Conservation (phyloP, 305 asterid species). For the Solanum chacoense region DNA sequence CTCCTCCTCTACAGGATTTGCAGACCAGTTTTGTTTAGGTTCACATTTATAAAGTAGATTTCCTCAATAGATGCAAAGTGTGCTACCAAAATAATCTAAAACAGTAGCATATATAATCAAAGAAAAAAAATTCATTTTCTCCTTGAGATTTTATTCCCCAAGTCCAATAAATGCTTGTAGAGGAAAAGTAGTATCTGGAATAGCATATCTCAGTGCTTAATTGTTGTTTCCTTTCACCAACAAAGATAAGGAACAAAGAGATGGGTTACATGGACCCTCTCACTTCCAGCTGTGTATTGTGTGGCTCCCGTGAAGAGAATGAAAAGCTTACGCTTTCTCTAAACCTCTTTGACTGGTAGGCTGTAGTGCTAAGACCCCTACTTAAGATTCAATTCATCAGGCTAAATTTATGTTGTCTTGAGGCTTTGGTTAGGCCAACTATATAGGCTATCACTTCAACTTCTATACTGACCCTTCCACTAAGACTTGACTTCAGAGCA, state of each 20-base stretch:
- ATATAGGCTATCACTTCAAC: not conserved
- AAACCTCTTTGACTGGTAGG: not conserved
- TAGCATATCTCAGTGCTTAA: not conserved
- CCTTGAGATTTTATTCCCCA: not conserved
- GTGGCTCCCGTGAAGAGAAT: not conserved
- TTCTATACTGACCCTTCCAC: not conserved
- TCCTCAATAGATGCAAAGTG: not conserved
- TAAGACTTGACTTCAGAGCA: not conserved
- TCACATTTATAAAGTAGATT: not conserved
- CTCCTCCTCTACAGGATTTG: not conserved
- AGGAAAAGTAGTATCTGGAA: not conserved
- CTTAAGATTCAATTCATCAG: not conserved
- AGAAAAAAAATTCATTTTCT: not conserved
- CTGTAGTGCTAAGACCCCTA: not conserved
- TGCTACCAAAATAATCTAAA: not conserved
- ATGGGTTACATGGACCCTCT: conserved; percentile 1
- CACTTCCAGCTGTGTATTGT: not conserved
- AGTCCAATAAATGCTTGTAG: not conserved
- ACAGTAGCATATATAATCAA: not conserved
- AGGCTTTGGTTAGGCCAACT: not conserved
- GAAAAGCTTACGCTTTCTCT: conserved; percentile 2
- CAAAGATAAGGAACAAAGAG: not conserved
- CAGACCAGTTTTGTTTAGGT: not conserved
- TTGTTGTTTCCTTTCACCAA: not conserved
- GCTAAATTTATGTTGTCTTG: not conserved